These are phyloP conservation scores for Podila epicladia DNA, from an alignment of 192 early-diverging fungal species.

Conservation along the genomic window DNA sequence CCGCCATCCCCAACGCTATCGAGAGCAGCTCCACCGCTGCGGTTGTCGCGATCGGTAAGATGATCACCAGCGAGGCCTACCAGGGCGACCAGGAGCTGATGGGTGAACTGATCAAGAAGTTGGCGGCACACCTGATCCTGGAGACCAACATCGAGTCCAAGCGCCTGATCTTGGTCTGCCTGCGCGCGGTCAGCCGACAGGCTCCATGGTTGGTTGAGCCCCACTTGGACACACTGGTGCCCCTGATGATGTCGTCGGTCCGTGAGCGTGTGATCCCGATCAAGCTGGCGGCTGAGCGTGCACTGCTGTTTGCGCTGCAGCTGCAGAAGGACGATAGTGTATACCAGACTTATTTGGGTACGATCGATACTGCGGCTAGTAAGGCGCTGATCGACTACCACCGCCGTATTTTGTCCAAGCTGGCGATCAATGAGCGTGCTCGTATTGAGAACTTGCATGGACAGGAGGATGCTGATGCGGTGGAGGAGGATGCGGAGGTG, in stretches of 20 bases:
- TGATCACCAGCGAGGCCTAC: constrained; percentile 58
- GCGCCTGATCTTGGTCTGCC: constrained; percentile 50
- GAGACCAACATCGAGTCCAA: constrained; percentile 49
- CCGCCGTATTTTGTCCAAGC: constrained; percentile 64
- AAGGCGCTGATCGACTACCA: constrained; percentile 66
- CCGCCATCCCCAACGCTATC: constrained; percentile 23
- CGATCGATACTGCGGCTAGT: constrained; percentile 56
- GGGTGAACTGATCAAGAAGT: constrained; percentile 40
- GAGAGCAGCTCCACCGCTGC: constrained; percentile 62
- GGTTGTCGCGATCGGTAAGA: constrained; percentile 64
- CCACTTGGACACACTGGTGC: constrained; percentile 63
- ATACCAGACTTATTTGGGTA: constrained; percentile 54
- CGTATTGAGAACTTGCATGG: constrained; percentile 48
- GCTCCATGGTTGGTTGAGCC: constrained; percentile 59
- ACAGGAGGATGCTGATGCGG: constrained; percentile 30
- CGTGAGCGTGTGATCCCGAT: constrained; percentile 84
- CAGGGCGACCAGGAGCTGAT: constrained; percentile 47
- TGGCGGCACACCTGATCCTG: constrained; percentile 32
- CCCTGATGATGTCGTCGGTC: constrained; percentile 75
- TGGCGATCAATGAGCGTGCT: constrained; percentile 48
- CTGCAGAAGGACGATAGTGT: constrained; percentile 62
- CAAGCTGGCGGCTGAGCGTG: constrained; percentile 87
- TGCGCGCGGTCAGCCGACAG: constrained; percentile 52
- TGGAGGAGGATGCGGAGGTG: constrained; percentile 53
- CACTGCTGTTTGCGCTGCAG: constrained; percentile 76